These are phyloP conservation scores for Hanseniaspora lindneri DNA, from an alignment of 805 yeast species.

Conservation along the genomic window DNA sequence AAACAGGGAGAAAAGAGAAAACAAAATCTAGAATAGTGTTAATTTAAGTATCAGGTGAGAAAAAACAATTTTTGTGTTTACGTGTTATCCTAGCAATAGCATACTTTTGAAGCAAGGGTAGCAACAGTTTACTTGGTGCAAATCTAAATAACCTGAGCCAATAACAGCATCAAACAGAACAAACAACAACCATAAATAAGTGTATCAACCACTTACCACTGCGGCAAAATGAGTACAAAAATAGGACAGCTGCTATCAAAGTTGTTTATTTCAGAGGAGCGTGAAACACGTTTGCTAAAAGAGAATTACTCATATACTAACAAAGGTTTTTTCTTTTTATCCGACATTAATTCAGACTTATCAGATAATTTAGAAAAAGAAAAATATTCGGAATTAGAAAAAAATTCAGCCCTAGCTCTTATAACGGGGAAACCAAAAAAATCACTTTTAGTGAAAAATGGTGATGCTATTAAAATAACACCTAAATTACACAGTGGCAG, in stretches of 20 bases:
- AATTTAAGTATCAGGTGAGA: too few relatives aligned
- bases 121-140: too few relatives aligned
- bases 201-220: not conserved
- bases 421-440: not conserved
- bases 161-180: not conserved
- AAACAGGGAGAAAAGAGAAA: too few relatives aligned
- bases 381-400: slow-evolving; percentile 15
- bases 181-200: not conserved
- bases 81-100: too few relatives aligned
- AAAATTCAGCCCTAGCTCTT: not conserved
- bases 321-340: too few relatives aligned
- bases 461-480: too few relatives aligned
- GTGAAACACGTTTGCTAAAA: not conserved
- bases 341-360: not conserved
- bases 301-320: not conserved
- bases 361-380: not conserved
- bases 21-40: too few relatives aligned
- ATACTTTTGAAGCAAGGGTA: too few relatives aligned
- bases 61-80: too few relatives aligned
- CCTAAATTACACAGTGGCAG: too few relatives aligned
- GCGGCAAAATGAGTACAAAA: not conserved
- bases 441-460: too few relatives aligned
- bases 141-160: too few relatives aligned
- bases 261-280: not conserved
- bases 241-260: not conserved